Evolutionary conservation across 805 yeast genomes (phyloP), one percentile per base, ranked within the genome.

Genomic region (Spathaspora gorwiae): DNA sequence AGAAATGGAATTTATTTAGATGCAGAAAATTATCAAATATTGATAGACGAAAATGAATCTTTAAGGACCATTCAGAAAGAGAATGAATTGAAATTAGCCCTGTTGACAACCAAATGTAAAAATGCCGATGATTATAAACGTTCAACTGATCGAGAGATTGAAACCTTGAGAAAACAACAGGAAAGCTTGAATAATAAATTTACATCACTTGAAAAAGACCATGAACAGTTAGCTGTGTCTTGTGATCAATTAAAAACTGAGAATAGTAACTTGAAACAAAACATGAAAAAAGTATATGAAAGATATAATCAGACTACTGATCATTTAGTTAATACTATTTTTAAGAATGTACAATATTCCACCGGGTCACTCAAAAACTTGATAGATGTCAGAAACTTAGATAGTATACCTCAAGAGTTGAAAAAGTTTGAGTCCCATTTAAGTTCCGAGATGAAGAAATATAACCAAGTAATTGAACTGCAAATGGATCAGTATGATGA

Each of bases 1-100:
- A 83, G 77, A 56, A 85, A 83, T 50, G 90, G 90, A 1, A 72
- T 86, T 24, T 82, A 70, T 55, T 63, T 87, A 74, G 80, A 81
- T 54, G 78, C 78, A 29, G 72, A 66, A 12, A 81, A 81, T 56
- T 83, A 83, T 54, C 50, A 58, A 15, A 50, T 51, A 19, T 48
- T 66, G 13, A 43, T 55, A 2, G 54, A 49, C 26, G 61, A 58
- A 35, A 55, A 56, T 37, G 75, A 75, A 15, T 49, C 57, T 8
- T 47, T 60, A 42, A 54, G 52, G 41, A 52, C 57, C 7, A 54
- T 55, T n/a, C 36, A 56, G 1, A 53, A 54, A 34, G 66, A 62
- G 42, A 40, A 40, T 7, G 44, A 55, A 44, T 40, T 51, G 34
- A 37, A 40, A 40, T 31, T 47, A 24, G 47, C 47, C 29, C 48